Base-by-base conservation (phyloP, 2,329 filamentous ascomycete genomes). In the Cylindrodendrum hubeiense region DNA sequence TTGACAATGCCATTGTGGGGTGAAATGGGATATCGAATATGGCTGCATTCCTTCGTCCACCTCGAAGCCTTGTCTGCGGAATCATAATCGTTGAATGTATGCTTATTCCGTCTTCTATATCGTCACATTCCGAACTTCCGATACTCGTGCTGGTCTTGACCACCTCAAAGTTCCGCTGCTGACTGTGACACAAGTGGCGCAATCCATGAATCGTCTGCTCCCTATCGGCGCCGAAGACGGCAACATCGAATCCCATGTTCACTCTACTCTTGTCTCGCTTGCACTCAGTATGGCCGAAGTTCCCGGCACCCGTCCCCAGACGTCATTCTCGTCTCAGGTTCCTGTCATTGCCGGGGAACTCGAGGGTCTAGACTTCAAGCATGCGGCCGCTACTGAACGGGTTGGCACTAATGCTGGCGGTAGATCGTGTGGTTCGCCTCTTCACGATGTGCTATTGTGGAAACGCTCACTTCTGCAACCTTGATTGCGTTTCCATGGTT, bases 381-480 rank as follows among this genome's bases (percentile, higher is more conserved):
- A 15, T 19, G 12, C 17, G 21, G 41, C 34, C 17, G 13, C 43
- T 55, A 21, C 26, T 19, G 17, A 47, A 19, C 24, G 55, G 37
- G n/a, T n/a, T 39, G 24, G 33, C 50, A 26, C 49, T 55, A 54
- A 59, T 55, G 33, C 56, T 52, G 22, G 26, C 22, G 6, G 28
- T 24, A 26, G 61, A n/a, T 63, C 49, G 28, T 30, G 54, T 55
- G 44, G 53, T 55, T 67, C 50, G 49, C 41, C 43, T 60, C 30
- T 24, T 22, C 19, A 33, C n/a, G 43, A 65, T 26, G 41, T 53
- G 50, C 24, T 17, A 26, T 33, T 24, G 63, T 66, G 57, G 58
- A 59, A 63, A 56, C 21, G 44, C 44, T 57, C 55, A 21, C 30
- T 47, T 66, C 60, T 59, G 53, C 44, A 67, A 41, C 55, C 37